A percentile compares a stretch with the other conserved stretches of the same genome.
These are phyloP conservation scores for Apiotrichum mycotoxinovorans DNA, from an alignment of 1,284 basidiomycete species.

Conservation along the genomic window DNA sequence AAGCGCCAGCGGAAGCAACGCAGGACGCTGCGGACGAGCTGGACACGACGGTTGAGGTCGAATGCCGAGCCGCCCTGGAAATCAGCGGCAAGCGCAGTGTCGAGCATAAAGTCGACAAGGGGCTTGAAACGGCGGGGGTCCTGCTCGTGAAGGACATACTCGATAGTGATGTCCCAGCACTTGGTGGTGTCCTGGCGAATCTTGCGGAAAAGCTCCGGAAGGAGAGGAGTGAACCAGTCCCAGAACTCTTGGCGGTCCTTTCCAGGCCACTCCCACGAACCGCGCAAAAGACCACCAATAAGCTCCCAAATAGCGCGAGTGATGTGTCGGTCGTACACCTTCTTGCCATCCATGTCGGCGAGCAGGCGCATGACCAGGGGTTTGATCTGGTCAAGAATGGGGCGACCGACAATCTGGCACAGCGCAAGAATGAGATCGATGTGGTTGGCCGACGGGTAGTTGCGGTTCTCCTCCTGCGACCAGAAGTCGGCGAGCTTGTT, in stretches of 20 bases:
- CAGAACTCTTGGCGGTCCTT: slow-evolving; percentile 63
- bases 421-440: slow-evolving; percentile 54
- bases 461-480: slow-evolving; percentile 48
- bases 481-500: slow-evolving; percentile 40
- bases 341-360: slow-evolving; percentile 41
- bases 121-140: slow-evolving; percentile 81
- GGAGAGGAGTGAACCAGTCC: slow-evolving; percentile 71
- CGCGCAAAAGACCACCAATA: slow-evolving; percentile 69
- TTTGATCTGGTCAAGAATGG: slow-evolving; percentile 34
- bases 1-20: slow-evolving; percentile 75
- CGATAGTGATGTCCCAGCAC: slow-evolving; percentile 47
- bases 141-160: slow-evolving; percentile 66
- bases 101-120: slow-evolving; percentile 73
- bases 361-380: slow-evolving; percentile 42
- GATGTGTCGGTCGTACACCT: slow-evolving; percentile 72
- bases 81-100: slow-evolving; percentile 64
- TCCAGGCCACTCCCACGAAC: slow-evolving; percentile 85
- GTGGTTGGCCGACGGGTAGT: slow-evolving; percentile 48
- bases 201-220: slow-evolving; percentile 69
- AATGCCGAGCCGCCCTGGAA: slow-evolving; percentile 74
- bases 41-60: slow-evolving; percentile 51
- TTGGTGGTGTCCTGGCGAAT: slow-evolving; percentile 78
- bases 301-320: slow-evolving; percentile 88
- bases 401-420: slow-evolving; percentile 50
- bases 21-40: slow-evolving; percentile 55